Percentiles rank a stretch among this genome's conserved stretches.
These are phyloP conservation scores for Kwoniella shandongensis DNA, from an alignment of 768 basidiomycete genomes.

Conservation along the genomic window DNA sequence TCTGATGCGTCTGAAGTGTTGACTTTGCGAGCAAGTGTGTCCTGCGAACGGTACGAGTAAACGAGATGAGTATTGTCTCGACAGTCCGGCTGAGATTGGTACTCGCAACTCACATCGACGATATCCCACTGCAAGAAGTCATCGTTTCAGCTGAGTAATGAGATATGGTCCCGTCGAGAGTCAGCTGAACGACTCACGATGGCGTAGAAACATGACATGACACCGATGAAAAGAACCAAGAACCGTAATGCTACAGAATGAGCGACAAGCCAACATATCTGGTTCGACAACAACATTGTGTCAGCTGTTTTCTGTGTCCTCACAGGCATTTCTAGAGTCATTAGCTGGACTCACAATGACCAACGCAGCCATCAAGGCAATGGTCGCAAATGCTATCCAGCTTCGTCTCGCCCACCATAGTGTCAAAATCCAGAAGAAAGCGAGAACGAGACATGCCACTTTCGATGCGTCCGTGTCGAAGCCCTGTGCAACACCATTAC, in stretches of 20 bases:
- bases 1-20: slow-evolving; percentile 53
- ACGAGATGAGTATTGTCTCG: not conserved
- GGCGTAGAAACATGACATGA: slow-evolving; percentile 53
- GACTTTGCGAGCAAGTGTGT: slow-evolving; percentile 52
- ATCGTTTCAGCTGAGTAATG: not conserved
- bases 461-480: slow-evolving; percentile 54
- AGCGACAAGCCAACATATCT: slow-evolving; percentile 46
- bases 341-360: slow-evolving; percentile 35
- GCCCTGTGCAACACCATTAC: too few relatives aligned
- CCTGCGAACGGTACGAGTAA: slow-evolving; percentile 15
- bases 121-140: slow-evolving; percentile 46
- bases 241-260: slow-evolving; percentile 50
- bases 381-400: slow-evolving; percentile 50
- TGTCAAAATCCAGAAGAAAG: slow-evolving; percentile 47
- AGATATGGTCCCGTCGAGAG: not conserved
- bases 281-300: not conserved
- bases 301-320: too few relatives aligned
- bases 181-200: slow-evolving; percentile 30
- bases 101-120: slow-evolving; percentile 52
- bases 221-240: slow-evolving; percentile 52
- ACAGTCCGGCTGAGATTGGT: not conserved
- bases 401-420: slow-evolving; percentile 52
- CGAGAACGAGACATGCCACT: slow-evolving; percentile 48
- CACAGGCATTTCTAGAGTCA: too few relatives aligned
- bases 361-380: slow-evolving; percentile 43